Base-by-base conservation (phyloP, 1,284 basidiomycete genomes). In the Trichosporon inkin region DNA sequence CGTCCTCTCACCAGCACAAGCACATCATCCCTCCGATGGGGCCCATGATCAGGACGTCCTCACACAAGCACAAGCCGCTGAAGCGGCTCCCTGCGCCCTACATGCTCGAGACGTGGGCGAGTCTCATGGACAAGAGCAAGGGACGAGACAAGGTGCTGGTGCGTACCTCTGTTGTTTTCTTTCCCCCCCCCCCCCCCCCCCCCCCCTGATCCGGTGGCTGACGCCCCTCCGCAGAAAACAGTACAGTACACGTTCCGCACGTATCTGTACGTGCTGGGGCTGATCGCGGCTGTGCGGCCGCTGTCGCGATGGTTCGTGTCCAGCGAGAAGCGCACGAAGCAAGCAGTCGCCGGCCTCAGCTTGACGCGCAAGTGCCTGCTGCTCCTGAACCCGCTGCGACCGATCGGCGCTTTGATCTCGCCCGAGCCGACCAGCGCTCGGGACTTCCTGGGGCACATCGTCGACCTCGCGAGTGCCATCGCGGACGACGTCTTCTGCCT, bases 101-200 rank as follows among this genome's bases (percentile, higher is more conserved):
- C 39, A 49, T 59, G 8, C 55, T 71, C n/a, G 67, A 67, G 16
- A 70, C 73, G 2, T 63, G 66, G 68, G 73, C 74, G 0, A 59
- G 61, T 22, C 49, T 77, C 20, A 70, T 76, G 67, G 75, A 76
- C 58, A 70, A 62, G 24, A 71, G 68, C 56, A 75, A 73, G 57
- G 75, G 75, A 0, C 58, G 75, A 32, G 75, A 77, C 63, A 77
- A 77, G 62, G 68, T 77, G 36, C 58, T 77, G 54, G 75, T 73
- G 62, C 56, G 74, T 71, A 16, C 16, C 32, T 22, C 32, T 14
- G 19, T 13, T 7, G 19, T 28, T 19, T 11, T 20, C 37, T n/a
- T n/a, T n/a, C n/a, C n/a, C n/a, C n/a, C n/a, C n/a, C n/a, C n/a
- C n/a, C n/a, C n/a, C n/a, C n/a, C n/a, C n/a, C n/a, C n/a, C n/a